These are phyloP conservation scores for Diplodia intermedia DNA, from an alignment of 2,329 filamentous ascomycete species.

Conservation along the genomic window DNA sequence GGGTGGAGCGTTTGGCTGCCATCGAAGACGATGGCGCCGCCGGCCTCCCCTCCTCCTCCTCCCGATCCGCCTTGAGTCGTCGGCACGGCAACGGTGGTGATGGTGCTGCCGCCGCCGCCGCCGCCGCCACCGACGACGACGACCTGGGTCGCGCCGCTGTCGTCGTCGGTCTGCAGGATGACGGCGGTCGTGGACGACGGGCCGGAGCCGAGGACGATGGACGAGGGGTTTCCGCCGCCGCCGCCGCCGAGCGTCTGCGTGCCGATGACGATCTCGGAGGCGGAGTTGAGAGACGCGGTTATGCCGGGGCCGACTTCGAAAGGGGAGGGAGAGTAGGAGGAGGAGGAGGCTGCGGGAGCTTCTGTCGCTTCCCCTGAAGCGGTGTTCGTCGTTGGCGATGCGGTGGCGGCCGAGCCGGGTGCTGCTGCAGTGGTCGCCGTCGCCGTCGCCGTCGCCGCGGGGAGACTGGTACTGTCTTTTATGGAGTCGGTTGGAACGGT, in stretches of 20 bases:
- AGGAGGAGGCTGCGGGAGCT: neutral
- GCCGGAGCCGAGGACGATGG: too few relatives aligned
- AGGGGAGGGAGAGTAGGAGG: neutral
- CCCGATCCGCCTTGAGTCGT: too few relatives aligned
- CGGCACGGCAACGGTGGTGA: neutral
- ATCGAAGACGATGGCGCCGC: neutral
- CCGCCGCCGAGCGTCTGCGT: too few relatives aligned
- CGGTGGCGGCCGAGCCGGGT: neutral
- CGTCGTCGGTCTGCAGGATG: too few relatives aligned
- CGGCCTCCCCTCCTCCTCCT: neutral
- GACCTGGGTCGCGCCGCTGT: neutral
- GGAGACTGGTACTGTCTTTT: neutral
- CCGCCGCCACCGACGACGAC: neutral
- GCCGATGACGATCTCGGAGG: neutral
- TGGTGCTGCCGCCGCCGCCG: neutral
- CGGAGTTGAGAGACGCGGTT: conserved; percentile 15
- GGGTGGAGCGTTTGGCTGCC: conserved; percentile 36
- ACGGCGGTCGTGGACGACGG: too few relatives aligned
- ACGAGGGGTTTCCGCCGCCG: too few relatives aligned
- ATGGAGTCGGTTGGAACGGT: neutral
- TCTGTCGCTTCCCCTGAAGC: too few relatives aligned
- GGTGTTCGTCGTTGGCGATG: neutral
- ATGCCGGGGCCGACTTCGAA: conserved; percentile 8
- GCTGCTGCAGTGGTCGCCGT: neutral
- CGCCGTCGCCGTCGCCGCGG: neutral